phyloP scores from a whole-genome alignment of 2,329 filamentous ascomycete genomes.

The Beauveria sp. region DNA sequence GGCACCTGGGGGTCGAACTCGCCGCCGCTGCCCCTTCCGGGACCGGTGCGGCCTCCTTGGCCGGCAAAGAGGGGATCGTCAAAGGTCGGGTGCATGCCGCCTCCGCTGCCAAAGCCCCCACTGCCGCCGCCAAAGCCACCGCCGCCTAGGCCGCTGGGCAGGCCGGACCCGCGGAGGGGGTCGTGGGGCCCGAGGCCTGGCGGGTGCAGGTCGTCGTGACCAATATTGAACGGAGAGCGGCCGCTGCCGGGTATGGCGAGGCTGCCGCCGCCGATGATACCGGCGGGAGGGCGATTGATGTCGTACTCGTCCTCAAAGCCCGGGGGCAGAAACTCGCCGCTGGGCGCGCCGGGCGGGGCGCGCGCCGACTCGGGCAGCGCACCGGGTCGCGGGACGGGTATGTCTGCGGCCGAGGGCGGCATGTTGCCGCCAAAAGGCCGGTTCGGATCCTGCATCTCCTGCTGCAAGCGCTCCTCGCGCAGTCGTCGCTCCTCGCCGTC shows the following conservation, averaged over 20 bases:
- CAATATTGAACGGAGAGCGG: conserved; percentile 60
- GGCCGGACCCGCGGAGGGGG: conserved; percentile 60
- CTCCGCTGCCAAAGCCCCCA: conserved; percentile 35
- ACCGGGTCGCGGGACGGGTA: conserved; percentile 58
- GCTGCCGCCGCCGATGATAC: conserved; percentile 16
- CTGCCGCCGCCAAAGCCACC: conserved; percentile 23
- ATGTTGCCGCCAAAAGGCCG: conserved; percentile 21
- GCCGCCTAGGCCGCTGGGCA: conserved; percentile 34
- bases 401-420: conserved; percentile 46
- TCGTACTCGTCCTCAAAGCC: conserved; percentile 93
- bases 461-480: conserved; percentile 31
- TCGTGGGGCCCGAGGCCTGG: conserved; percentile 79
- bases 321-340: conserved; percentile 72
- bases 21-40: conserved; percentile 30
- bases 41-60: conserved; percentile 33
- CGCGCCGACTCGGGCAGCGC: conserved; percentile 52
- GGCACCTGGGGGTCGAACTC: conserved; percentile 62
- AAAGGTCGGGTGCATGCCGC: conserved; percentile 94
- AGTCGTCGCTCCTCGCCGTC: conserved; percentile 33
- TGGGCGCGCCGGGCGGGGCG: conserved; percentile 51
- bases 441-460: conserved; percentile 29
- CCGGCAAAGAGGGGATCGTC: conserved; percentile 81
- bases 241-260: conserved; percentile 29
- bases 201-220: conserved; percentile 82
- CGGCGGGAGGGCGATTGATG: conserved; percentile 53